Evolutionary conservation across 495 filamentous ascomycete genomes (phyloP).

Genomic region (Aspergillus sclerotiicarbonarius): DNA sequence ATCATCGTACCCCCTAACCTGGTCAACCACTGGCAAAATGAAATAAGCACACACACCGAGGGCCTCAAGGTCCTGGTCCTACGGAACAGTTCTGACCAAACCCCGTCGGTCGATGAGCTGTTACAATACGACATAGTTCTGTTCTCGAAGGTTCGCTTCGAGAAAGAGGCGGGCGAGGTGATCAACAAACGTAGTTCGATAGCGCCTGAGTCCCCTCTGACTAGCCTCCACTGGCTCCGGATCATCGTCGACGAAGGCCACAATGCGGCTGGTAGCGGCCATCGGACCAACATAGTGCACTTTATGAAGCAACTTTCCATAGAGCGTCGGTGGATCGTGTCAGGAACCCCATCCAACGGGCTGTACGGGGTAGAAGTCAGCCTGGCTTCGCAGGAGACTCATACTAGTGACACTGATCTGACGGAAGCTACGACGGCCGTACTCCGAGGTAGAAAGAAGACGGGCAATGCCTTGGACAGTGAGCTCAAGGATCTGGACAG

Average conservation of each 20-base stretch:
- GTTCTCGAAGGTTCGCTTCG: slow-evolving; percentile 72
- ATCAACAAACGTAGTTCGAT: slow-evolving; percentile 32
- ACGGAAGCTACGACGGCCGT: slow-evolving; percentile 30
- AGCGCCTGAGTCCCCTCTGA: slow-evolving; percentile 56
- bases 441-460: slow-evolving; percentile 37
- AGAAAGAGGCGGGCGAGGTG: slow-evolving; percentile 50
- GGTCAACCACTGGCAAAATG: slow-evolving; percentile 54
- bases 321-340: slow-evolving; percentile 83
- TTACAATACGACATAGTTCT: slow-evolving; percentile 74
- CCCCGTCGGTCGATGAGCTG: slow-evolving; percentile 60
- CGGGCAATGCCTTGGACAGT: slow-evolving; percentile 39
- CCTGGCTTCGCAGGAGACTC: slow-evolving; percentile 48
- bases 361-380: slow-evolving; percentile 73
- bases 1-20: slow-evolving; percentile 55
- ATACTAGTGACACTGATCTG: slow-evolving; percentile 36
- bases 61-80: slow-evolving; percentile 64
- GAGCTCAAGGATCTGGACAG: slow-evolving; percentile 72
- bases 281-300: slow-evolving; percentile 62
- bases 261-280: slow-evolving; percentile 60
- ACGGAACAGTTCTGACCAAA: slow-evolving; percentile 42
- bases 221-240: slow-evolving; percentile 74
- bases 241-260: slow-evolving; percentile 93
- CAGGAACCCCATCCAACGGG: slow-evolving; percentile 82
- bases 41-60: slow-evolving; percentile 66
- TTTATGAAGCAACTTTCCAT: slow-evolving; percentile 66